These are phyloP conservation scores for Exophiala sp. DNA, from an alignment of 2,329 filamentous ascomycete species.

Conservation along the genomic window DNA sequence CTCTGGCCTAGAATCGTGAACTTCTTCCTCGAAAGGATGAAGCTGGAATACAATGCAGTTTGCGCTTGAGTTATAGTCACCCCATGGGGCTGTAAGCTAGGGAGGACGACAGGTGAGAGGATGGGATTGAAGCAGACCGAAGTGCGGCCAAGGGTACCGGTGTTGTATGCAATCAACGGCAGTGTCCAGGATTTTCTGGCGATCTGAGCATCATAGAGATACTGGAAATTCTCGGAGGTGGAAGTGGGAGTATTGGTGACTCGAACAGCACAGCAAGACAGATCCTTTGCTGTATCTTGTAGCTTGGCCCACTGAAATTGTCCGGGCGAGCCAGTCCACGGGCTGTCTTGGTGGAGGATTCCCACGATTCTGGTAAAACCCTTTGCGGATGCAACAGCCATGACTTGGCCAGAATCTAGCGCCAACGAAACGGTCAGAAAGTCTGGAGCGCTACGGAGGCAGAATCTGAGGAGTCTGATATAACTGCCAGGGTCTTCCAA, in stretches of 20 bases:
- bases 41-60: slow-evolving; percentile 12
- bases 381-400: background rate
- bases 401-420: background rate
- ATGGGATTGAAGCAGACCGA: slow-evolving; percentile 28
- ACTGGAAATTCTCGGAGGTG: slow-evolving; percentile 15
- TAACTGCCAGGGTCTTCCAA: slow-evolving; percentile 21
- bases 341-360: slow-evolving; percentile 10
- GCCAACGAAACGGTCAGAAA: background rate
- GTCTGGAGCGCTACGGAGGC: background rate
- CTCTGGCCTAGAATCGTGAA: slow-evolving; percentile 30
- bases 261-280: slow-evolving; percentile 20
- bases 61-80: slow-evolving; percentile 7
- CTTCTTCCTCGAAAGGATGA: slow-evolving; percentile 15
- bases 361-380: slow-evolving; percentile 8
- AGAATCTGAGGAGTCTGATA: slow-evolving; percentile 14
- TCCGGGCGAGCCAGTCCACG: slow-evolving; percentile 15
- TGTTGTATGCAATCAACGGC: slow-evolving; percentile 27
- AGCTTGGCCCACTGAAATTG: slow-evolving; percentile 6
- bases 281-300: background rate
- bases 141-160: slow-evolving; percentile 17
- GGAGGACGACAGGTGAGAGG: slow-evolving; percentile 26
- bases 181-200: background rate
- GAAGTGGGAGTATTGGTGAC: slow-evolving; percentile 13
- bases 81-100: background rate
- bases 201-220: slow-evolving; percentile 12